Base-by-base conservation (phyloP, 2,329 filamentous ascomycete species). In the Dothistroma pini region DNA sequence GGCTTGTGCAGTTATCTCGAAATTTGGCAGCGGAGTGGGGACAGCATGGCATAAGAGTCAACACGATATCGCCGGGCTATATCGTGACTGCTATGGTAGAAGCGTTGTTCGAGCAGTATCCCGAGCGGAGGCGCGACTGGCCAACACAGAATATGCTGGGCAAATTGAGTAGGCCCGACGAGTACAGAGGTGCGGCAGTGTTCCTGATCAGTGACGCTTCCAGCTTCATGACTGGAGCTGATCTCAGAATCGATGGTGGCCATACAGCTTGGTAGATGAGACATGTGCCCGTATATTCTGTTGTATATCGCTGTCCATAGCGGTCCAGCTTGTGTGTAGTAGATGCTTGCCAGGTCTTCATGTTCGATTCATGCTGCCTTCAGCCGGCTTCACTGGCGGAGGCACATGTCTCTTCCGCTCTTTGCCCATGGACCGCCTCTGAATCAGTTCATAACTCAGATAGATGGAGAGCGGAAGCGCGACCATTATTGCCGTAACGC, bases 11-110 rank as follows among this genome's bases (percentile, higher is more conserved):
- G 75, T 82, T 92, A 0, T 85, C 76, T 0, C 84, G 88, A 60
- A 90, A 88, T 72, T 80, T 92, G 9, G 89, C 89, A 1, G 77
- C 83, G 10, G 89, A 93, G 74, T 91, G 89, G 89, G 89, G 88
- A 52, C 75, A 80, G 67, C 76, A 89, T 72, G 86, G 85, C 41
- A 93, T 95, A 70, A 84, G 90, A 2, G 64, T 93, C 63, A 93
- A 95, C 77, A 91, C 88, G 14, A 84, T 95, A 64, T 91, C 87
- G 21, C 89, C 90, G 0, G 90, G 90, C 44, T 91, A 92, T 73
- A 91, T 92, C 70, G 83, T 89, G 22, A 92, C 89, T 1, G 85
- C 88, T 22, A 96, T 96, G 92, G 90, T 93, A 1, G 85, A 90
- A 72, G 83, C 85, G 60, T 83, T 96, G 34, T 95, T 96, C 70